Base-by-base conservation (phyloP, 371 early-diverging fungal species). In the Mortierella sp. region DNA sequence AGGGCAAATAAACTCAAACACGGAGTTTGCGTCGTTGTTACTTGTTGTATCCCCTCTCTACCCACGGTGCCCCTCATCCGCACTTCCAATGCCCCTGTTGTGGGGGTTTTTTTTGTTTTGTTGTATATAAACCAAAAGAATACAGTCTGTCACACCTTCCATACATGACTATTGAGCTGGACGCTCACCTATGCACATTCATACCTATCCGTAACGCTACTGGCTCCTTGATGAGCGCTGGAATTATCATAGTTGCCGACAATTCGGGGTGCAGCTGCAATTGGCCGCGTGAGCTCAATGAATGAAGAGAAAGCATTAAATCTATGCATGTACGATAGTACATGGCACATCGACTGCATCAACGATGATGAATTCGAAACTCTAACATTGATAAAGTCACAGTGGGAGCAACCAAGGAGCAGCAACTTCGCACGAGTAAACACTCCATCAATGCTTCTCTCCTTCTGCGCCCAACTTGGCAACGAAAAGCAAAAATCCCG, bases 1-100 rank as follows among this genome's bases (percentile, higher is more conserved):
- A 52, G 22, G 22, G 22, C 24, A 52, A n/a, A 24, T 24, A 8
- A n/a, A 37, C 40, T 62, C 62, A 62, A 62, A 62, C 62, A 62
- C 62, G 62, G 62, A 24, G 62, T 9, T 59, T 59, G 45, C 12
- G 6, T 10, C 20, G 5, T 59, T 11, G 12, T 40, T 22, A 62
- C 24, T 39, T 5, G 43, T 32, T 59, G 52, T 20, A 24, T 52
- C 22, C 22, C 52, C 18, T n/a, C 22, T 22, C 24, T 52, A 5
- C 52, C 52, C 24, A 52, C 11, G 24, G 24, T 52, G 4, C 10
- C 5, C 52, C 52, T 24, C 22, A 35, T 35, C 35, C 35, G 6
- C 35, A 35, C 6, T 35, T 35, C 35, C 35, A 35, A 35, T 35
- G 35, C 35, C 35, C 32, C 35, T 35, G 35, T 35, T 35, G 35